Percentiles rank a stretch among this genome's conserved stretches.
These are phyloP conservation scores for Scutellaria galericulata DNA, from an alignment of 257 asterid genomes.

Conservation along the genomic window DNA sequence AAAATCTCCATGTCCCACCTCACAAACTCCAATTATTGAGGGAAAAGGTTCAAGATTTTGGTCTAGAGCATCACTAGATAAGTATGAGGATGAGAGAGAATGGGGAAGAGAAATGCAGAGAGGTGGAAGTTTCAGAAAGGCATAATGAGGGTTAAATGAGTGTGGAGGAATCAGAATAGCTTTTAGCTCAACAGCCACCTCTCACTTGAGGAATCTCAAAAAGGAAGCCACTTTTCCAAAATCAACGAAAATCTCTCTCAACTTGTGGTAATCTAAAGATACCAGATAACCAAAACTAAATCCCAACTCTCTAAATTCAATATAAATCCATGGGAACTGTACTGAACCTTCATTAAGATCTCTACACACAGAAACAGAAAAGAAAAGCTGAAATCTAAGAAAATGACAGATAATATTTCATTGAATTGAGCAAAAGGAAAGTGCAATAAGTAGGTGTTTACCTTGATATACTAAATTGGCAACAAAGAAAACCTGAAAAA, in stretches of 20 bases:
- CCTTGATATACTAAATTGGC: conserved; percentile 26
- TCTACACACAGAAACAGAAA: conserved; percentile 32
- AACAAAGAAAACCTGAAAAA: conserved; percentile 43
- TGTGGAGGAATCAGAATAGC: conserved; percentile 78
- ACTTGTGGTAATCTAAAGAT: conserved; percentile 34
- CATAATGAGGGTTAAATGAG: conserved; percentile 59
- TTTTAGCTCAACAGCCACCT: conserved; percentile 55
- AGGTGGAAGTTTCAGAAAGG: conserved; percentile 53
- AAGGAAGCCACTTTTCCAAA: conserved; percentile 55
- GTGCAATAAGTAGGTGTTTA: conserved; percentile 1
- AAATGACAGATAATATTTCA: conserved; percentile 34
- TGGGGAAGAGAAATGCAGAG: conserved; percentile 43
- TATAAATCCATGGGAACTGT: not conserved
- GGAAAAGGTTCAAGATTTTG: conserved; percentile 11
- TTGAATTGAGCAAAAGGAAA: conserved; percentile 20
- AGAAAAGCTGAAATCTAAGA: conserved; percentile 13
- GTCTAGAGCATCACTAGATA: conserved; percentile 14
- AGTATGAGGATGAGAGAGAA: conserved; percentile 21
- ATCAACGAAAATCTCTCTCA: conserved; percentile 47
- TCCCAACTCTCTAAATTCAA: conserved; percentile 7
- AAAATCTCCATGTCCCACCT: conserved; percentile 86
- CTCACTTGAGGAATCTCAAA: conserved; percentile 70
- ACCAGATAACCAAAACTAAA: conserved; percentile 28
- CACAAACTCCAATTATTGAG: conserved; percentile 33
- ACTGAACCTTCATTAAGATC: conserved; percentile 48